phyloP scores from a whole-genome alignment of 257 asterid genomes.

The Knoxia roxburghii region DNA sequence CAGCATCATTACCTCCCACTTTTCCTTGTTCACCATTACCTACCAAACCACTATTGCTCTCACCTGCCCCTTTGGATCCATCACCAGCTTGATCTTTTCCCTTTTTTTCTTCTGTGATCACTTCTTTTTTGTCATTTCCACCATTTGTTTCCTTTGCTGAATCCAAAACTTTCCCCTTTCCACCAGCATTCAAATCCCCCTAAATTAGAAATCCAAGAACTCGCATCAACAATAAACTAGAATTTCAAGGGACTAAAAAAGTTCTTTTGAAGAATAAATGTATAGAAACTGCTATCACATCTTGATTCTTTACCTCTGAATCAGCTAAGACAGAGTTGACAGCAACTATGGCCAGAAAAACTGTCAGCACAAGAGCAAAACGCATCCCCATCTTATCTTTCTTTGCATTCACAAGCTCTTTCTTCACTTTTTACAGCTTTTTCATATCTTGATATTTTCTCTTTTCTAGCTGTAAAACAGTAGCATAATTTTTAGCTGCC shows the following conservation, averaged over 20 bases:
- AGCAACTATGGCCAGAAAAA: constrained; percentile 32
- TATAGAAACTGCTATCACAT: not conserved
- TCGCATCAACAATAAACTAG: constrained; percentile 8
- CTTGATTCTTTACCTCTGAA: constrained; percentile 45
- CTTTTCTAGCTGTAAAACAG: not conserved
- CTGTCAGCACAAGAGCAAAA: constrained; percentile 25
- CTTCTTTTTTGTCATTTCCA: constrained; percentile 26
- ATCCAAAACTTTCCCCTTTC: constrained; percentile 14
- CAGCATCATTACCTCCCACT: not conserved
- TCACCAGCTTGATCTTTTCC: constrained; percentile 11
- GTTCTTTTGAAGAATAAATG: not conserved
- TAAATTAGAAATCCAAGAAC: constrained; percentile 32
- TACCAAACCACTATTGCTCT: not conserved
- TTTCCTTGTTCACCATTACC: not conserved
- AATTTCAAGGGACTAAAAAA: not conserved
- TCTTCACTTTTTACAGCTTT: constrained; percentile 3
- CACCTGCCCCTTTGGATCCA: constrained; percentile 11
- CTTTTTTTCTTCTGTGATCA: constrained; percentile 21
- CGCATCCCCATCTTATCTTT: constrained; percentile 48
- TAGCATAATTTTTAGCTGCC: not conserved
- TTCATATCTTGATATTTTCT: not conserved
- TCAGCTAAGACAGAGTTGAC: constrained; percentile 32
- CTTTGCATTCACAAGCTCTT: not conserved
- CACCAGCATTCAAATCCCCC: constrained; percentile 21
- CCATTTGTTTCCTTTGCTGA: constrained; percentile 18